Base-by-base conservation (phyloP, 371 early-diverging fungal species). In the Circinella umbellata region DNA sequence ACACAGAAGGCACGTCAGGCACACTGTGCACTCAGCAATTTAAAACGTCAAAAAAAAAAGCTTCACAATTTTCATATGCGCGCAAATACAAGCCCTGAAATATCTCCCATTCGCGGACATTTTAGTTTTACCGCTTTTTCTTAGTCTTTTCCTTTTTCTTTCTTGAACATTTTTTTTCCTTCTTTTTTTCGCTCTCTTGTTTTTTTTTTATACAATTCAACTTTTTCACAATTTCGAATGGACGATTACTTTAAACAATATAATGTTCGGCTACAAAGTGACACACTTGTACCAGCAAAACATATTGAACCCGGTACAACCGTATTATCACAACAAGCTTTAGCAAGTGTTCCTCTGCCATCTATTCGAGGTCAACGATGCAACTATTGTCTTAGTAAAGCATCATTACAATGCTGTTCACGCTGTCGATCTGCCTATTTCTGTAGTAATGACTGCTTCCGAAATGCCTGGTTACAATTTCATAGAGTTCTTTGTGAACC, bases 381-480 rank as follows among this genome's bases (percentile, higher is more conserved):
- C 51, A 83, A 83, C 54, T 78, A 77, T 63, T 83, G 84, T 72
- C 65, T 83, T 5, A 51, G 72, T 27, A 74, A 76, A 62, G 72
- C 80, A 20, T 68, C 75, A n/a, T 67, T 83, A 17, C 84, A 83
- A 69, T 81, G 84, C 63, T 83, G 84, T 39, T 78, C 78, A 11
- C 81, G 84, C 13, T 83, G 84, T 18, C 70, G 74, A 55, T 81
- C 84, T 2, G 84, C 84, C 14, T 83, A 81, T 55, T 83, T 81
- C 39, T 83, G 84, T 48, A 79, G 81, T 37, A 83, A 81, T 27
- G 76, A 76, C 14, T 83, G 84, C 36, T 83, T 83, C 38, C 69
- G 81, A 36, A 83, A 81, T 37, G 84, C 84, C 10, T 83, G 84
- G 84, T 69, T 72, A 13, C 81, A 81, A 59, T 78, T 76, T 35